These are phyloP conservation scores for Fusarium gaditjirri DNA, from an alignment of 2,329 filamentous ascomycete species.

Conservation along the genomic window DNA sequence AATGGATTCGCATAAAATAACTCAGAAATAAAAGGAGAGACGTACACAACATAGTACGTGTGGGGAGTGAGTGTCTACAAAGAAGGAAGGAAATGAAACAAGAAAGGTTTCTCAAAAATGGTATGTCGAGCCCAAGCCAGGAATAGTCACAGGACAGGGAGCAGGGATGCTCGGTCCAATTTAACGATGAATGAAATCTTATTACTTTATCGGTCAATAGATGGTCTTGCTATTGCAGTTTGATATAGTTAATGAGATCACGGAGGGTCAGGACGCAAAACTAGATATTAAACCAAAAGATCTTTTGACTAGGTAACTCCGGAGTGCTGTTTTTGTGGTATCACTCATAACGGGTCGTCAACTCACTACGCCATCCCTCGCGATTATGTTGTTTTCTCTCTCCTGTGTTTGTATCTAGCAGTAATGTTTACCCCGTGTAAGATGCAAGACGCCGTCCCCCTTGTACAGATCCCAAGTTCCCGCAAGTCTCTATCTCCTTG, in stretches of 20 bases:
- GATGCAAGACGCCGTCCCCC: conserved; percentile 44
- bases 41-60: not conserved
- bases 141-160: conserved; percentile 9
- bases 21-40: not conserved
- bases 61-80: not conserved
- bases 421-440: conserved; percentile 33
- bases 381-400: conserved; percentile 28
- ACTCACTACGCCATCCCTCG: conserved; percentile 39
- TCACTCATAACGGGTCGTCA: conserved; percentile 45
- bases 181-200: conserved; percentile 37
- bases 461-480: conserved; percentile 34
- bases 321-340: conserved; percentile 45
- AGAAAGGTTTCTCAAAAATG: conserved; percentile 12
- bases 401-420: conserved; percentile 35
- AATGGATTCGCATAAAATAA: conserved; percentile 26
- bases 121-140: conserved; percentile 11
- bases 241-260: not conserved
- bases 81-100: conserved; percentile 5
- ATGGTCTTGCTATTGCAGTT: not conserved
- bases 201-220: conserved; percentile 18
- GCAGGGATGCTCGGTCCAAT: conserved; percentile 4
- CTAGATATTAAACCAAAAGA: conserved; percentile 38
- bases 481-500: conserved; percentile 31
- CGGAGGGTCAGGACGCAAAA: not conserved
- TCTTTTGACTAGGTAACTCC: conserved; percentile 45